phyloP scores from a whole-genome alignment of 495 filamentous ascomycete genomes.

The Articulospora tetracladia region DNA sequence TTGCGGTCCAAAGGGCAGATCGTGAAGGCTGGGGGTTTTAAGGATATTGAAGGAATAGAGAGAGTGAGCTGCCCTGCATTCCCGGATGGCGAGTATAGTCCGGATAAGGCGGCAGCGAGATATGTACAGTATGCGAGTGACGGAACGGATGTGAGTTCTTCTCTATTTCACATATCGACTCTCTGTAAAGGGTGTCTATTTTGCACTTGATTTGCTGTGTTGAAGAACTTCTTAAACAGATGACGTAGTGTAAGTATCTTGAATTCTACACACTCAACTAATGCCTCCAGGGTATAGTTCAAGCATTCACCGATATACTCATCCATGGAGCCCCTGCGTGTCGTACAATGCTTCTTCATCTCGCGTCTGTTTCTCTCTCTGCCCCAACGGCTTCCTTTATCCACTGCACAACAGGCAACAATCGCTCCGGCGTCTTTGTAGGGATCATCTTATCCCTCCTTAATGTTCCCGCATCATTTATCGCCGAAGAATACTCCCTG shows the following conservation, averaged over 20 bases:
- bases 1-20: conserved; percentile 36
- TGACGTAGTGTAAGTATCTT: too few relatives aligned
- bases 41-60: conserved; percentile 31
- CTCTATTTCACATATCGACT: neutral
- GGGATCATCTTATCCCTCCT: conserved; percentile 51
- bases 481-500: conserved; percentile 37
- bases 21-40: conserved; percentile 26
- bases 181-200: neutral
- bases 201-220: neutral
- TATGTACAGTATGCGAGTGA: conserved; percentile 25
- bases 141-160: conserved; percentile 22
- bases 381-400: conserved; percentile 28
- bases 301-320: conserved; percentile 23
- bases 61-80: conserved; percentile 37
- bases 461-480: conserved; percentile 25
- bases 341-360: conserved; percentile 10
- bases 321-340: conserved; percentile 17
- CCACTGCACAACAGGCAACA: conserved; percentile 50
- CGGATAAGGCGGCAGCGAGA: conserved; percentile 27
- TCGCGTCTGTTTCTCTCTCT: neutral
- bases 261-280: neutral
- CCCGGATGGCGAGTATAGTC: conserved; percentile 29
- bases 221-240: too few relatives aligned
- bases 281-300: conserved; percentile 17
- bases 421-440: conserved; percentile 59